Percentiles rank a stretch among this genome's conserved stretches.
These are phyloP conservation scores for Alternaria postmessia DNA, from an alignment of 2,329 filamentous ascomycete species.

Conservation along the genomic window DNA sequence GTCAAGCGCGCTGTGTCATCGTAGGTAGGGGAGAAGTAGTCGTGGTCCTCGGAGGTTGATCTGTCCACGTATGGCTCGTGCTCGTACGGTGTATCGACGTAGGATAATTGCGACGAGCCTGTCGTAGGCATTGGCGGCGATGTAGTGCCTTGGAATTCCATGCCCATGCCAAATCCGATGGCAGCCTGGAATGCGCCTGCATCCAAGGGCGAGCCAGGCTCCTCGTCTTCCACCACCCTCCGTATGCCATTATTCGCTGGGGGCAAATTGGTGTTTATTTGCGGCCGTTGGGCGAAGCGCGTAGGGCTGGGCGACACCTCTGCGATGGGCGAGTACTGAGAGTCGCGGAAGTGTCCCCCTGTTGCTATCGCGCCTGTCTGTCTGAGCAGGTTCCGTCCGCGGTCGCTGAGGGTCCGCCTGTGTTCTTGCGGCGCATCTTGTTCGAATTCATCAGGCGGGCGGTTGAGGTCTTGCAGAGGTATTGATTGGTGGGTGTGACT, in stretches of 20 bases:
- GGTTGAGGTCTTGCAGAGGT: conserved; percentile 68
- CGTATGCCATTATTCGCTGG: conserved; percentile 36
- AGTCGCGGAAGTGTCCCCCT: conserved; percentile 49
- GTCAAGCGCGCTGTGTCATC: conserved; percentile 69
- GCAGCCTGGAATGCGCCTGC: conserved; percentile 58
- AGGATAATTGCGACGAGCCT: conserved; percentile 56
- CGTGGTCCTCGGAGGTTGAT: conserved; percentile 61
- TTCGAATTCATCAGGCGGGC: conserved; percentile 48
- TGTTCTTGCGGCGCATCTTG: conserved; percentile 41
- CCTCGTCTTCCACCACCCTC: conserved; percentile 49
- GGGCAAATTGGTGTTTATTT: conserved; percentile 49
- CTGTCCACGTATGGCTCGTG: conserved; percentile 46
- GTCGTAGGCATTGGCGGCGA: conserved; percentile 38
- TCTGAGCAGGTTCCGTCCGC: conserved; percentile 58
- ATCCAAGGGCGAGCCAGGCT: conserved; percentile 54
- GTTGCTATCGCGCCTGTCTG: conserved; percentile 53
- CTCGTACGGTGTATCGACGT: conserved; percentile 47
- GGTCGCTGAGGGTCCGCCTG: conserved; percentile 58
- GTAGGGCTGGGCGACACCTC: conserved; percentile 61
- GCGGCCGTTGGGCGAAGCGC: conserved; percentile 37
- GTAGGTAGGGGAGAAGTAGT: conserved; percentile 63
- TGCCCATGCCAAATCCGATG: conserved; percentile 57
- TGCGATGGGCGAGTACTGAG: conserved; percentile 62
- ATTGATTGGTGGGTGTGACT: conserved; percentile 69
- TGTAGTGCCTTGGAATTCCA: conserved; percentile 55